Evolutionary conservation across 495 filamentous ascomycete species (phyloP).

Genomic region (Extremus antarcticus): DNA sequence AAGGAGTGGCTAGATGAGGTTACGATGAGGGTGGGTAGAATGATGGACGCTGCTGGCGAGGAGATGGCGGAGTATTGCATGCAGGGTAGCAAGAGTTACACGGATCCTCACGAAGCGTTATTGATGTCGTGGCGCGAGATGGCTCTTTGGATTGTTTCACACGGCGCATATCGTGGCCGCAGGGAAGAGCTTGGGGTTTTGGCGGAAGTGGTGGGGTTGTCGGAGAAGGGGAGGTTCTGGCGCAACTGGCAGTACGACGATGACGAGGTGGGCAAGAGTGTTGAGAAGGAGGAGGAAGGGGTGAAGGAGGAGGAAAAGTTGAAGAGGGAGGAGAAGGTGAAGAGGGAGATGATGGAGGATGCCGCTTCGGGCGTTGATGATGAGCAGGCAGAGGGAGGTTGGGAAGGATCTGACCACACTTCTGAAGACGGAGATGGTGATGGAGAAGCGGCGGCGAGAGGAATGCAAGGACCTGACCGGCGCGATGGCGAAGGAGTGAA

Average conservation of each 20-base stretch:
- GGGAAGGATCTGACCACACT: too few species aligned
- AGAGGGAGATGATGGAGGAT: too few species aligned
- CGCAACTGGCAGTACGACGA: background rate
- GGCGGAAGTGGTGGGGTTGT: conserved; percentile 11
- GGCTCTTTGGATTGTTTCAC: background rate
- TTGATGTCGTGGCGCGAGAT: background rate
- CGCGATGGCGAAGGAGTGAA: too few species aligned
- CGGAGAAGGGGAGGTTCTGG: conserved; percentile 8
- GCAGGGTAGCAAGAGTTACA: background rate
- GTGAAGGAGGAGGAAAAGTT: background rate
- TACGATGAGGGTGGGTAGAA: background rate
- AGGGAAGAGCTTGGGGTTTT: conserved; percentile 9
- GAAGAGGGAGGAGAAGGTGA: too few species aligned
- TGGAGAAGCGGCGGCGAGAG: too few species aligned
- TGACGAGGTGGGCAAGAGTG: background rate
- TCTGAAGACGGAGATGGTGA: too few species aligned
- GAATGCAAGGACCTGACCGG: too few species aligned
- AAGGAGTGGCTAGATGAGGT: conserved; percentile 5
- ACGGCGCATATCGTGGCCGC: conserved; percentile 4
- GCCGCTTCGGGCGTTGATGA: too few species aligned
- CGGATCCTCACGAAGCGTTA: background rate
- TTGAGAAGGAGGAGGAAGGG: background rate
- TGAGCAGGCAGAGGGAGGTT: too few species aligned
- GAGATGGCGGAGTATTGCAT: background rate
- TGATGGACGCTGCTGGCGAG: background rate